Percentiles rank a stretch among this genome's conserved stretches.
phyloP scores from a whole-genome alignment of 345 rosid genomes.

The Citrus medica region DNA sequence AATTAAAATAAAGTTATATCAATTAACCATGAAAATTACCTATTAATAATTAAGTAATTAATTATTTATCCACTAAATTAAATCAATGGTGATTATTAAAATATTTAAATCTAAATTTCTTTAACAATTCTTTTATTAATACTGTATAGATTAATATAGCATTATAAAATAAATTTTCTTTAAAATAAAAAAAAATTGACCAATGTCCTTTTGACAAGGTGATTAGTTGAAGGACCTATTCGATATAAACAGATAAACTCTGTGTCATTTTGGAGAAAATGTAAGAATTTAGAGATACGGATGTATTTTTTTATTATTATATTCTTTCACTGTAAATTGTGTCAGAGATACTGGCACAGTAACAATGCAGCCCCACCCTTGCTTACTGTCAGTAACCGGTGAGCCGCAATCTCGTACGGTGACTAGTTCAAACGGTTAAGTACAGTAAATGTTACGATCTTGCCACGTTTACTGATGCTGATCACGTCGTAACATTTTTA shows the following conservation, averaged over 20 bases:
- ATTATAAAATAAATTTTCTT: too few species aligned
- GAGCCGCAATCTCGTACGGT: not conserved
- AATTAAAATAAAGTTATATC: too few species aligned
- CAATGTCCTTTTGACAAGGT: not conserved
- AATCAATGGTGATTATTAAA: too few species aligned
- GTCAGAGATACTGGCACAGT: conserved; percentile 32
- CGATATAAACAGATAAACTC: not conserved
- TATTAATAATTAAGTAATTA: too few species aligned
- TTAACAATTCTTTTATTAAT: too few species aligned
- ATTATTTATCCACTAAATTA: too few species aligned
- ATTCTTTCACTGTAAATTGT: conserved; percentile 10
- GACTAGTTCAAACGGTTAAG: too few species aligned
- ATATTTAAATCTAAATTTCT: too few species aligned
- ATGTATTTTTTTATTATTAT: not conserved
- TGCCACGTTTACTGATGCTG: not conserved
- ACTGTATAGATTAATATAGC: too few species aligned
- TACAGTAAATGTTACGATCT: not conserved
- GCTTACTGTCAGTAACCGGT: not conserved
- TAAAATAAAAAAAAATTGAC: too few species aligned
- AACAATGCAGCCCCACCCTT: conserved; percentile 22
- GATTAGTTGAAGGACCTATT: not conserved
- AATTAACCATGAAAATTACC: too few species aligned
- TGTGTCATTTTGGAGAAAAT: too few species aligned
- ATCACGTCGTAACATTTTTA: not conserved
- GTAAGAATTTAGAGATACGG: not conserved